Percentiles rank a stretch among this genome's conserved stretches.
Evolutionary conservation across 176 grass and related monocot species (phyloP).

Genomic region (Cocos nucifera): DNA sequence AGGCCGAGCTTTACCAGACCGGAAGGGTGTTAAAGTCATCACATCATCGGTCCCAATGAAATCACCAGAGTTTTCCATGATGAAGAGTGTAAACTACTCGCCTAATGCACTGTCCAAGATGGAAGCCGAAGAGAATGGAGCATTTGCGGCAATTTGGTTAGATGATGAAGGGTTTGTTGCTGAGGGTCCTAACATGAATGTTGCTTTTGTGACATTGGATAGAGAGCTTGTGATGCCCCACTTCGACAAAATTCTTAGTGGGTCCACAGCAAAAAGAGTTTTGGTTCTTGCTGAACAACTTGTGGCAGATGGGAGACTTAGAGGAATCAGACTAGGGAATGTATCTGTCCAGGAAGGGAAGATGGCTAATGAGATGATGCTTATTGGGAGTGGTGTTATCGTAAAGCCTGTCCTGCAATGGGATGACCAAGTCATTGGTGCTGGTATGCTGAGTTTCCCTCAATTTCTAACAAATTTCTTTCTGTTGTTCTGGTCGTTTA

Average conservation of each 20-base stretch:
- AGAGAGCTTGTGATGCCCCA: slow-evolving; percentile 59
- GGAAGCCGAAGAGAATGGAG: slow-evolving; percentile 69
- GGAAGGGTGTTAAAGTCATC: slow-evolving; percentile 48
- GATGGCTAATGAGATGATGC: slow-evolving; percentile 65
- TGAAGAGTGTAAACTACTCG: slow-evolving; percentile 86
- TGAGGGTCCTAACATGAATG: slow-evolving; percentile 88
- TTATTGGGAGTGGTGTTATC: slow-evolving; percentile 76
- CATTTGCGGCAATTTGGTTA: slow-evolving; percentile 63
- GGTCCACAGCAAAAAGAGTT: slow-evolving; percentile 61
- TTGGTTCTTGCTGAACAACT: slow-evolving; percentile 46
- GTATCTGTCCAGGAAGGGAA: slow-evolving; percentile 70
- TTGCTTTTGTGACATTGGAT: slow-evolving; percentile 51
- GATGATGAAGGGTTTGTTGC: slow-evolving; percentile 74
- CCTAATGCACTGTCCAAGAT: slow-evolving; percentile 69
- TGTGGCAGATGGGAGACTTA: slow-evolving; percentile 52
- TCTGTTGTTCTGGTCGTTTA: neutral
- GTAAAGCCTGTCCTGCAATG: slow-evolving; percentile 80
- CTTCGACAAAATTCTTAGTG: slow-evolving; percentile 78
- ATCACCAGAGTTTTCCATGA: slow-evolving; percentile 55
- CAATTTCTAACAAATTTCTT: neutral
- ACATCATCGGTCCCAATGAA: slow-evolving; percentile 86
- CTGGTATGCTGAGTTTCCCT: slow-evolving; percentile 33
- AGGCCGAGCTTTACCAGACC: slow-evolving; percentile 30
- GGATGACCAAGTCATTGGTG: slow-evolving; percentile 75
- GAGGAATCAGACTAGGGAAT: slow-evolving; percentile 35